Conservation (phyloP, 1,284 basidiomycete genomes). For the Cryptococcus deneoformans region DNA sequence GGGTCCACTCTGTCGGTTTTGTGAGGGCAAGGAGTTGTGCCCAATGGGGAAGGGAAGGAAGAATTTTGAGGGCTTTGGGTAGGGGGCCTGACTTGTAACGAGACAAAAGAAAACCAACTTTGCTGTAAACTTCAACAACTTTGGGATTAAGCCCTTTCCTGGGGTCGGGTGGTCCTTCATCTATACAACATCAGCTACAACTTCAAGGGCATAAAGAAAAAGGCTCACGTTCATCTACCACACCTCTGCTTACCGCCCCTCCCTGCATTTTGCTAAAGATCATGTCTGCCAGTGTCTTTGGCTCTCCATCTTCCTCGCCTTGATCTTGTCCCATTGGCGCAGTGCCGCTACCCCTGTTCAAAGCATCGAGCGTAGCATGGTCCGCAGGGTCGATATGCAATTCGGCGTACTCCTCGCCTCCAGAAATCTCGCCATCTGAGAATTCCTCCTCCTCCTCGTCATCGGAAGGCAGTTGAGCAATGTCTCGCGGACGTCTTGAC, state of each 20-base stretch:
- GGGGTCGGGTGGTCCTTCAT: conserved; percentile 67
- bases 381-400: conserved; percentile 80
- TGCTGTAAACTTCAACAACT: conserved; percentile 91
- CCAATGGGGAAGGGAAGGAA: conserved; percentile 95
- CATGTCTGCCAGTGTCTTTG: conserved; percentile 81
- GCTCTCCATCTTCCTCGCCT: conserved; percentile 44
- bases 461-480: conserved; percentile 24
- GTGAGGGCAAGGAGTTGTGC: conserved; percentile 93
- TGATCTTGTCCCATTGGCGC: neutral
- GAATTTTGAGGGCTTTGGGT: conserved; percentile 97
- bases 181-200: conserved; percentile 32
- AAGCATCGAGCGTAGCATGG: conserved; percentile 74
- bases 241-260: conserved; percentile 55
- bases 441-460: conserved; percentile 44
- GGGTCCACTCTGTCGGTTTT: conserved; percentile 88
- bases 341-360: conserved; percentile 42
- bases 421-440: conserved; percentile 43
- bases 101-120: conserved; percentile 81
- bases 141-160: conserved; percentile 94
- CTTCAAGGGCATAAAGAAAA: neutral
- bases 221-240: conserved; percentile 31
- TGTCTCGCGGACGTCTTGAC: conserved; percentile 19
- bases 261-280: conserved; percentile 89
- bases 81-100: conserved; percentile 94
- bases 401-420: conserved; percentile 56